Percentiles rank a stretch among this genome's conserved stretches.
Conservation (phyloP, 805 yeast species). For the Millerago galiae region DNA sequence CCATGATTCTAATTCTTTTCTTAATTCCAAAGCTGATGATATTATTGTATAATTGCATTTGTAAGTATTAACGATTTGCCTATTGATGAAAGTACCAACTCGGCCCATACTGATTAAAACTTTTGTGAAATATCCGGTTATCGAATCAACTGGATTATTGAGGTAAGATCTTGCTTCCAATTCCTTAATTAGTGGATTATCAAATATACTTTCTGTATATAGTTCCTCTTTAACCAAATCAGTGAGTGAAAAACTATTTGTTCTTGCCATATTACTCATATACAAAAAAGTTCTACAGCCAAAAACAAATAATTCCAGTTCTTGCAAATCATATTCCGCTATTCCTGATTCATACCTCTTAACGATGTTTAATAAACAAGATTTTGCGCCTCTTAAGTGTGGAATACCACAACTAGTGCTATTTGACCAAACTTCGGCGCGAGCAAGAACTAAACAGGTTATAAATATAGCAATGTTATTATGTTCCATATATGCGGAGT, state of each 20-base stretch:
- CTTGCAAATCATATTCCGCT: background rate
- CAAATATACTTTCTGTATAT: constrained; percentile 1
- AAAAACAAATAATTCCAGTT: background rate
- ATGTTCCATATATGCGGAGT: background rate
- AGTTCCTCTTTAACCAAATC: background rate
- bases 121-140: background rate
- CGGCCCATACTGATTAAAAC: background rate
- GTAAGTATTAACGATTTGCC: background rate
- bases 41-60: background rate
- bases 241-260: background rate
- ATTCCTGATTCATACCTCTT: background rate
- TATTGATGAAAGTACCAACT: background rate
- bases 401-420: background rate
- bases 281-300: background rate
- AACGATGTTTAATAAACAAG: background rate
- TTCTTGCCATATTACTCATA: constrained; percentile 1
- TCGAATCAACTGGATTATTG: background rate
- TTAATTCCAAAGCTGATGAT: background rate
- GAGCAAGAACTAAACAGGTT: constrained; percentile 1
- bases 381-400: constrained; percentile 2
- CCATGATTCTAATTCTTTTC: background rate
- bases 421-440: background rate
- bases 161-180: background rate
- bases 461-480: background rate
- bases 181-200: background rate